Conservation (phyloP, 208 protist species). For the Crithidia expoeki region DNA sequence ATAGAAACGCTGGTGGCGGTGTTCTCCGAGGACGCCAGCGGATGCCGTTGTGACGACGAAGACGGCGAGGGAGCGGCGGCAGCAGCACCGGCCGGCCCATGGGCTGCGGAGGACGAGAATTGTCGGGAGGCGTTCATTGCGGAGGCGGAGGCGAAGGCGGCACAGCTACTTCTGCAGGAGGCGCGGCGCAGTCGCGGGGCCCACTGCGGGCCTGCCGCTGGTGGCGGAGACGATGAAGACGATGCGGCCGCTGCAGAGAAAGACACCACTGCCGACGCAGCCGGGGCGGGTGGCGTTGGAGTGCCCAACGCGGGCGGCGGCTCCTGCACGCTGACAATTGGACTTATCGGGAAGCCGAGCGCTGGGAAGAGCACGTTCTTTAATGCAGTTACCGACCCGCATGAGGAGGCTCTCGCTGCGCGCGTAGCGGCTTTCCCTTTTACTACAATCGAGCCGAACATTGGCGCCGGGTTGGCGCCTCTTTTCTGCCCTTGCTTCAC, state of each 20-base stretch:
- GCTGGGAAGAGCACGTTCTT: slow-evolving; percentile 95
- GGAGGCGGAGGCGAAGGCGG: slow-evolving; percentile 41
- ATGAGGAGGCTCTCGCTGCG: slow-evolving; percentile 77
- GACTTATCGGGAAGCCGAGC: slow-evolving; percentile 93
- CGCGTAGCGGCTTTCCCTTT: slow-evolving; percentile 93
- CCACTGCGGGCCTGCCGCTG: not conserved
- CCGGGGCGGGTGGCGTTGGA: slow-evolving; percentile 1
- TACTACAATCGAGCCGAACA: slow-evolving; percentile 95
- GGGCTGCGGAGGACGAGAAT: slow-evolving; percentile 51
- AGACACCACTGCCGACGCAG: not conserved
- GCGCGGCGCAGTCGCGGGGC: slow-evolving; percentile 9
- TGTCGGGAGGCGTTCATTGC: slow-evolving; percentile 38
- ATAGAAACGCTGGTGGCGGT: slow-evolving; percentile 37
- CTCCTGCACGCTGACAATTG: slow-evolving; percentile 83
- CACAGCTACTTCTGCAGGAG: slow-evolving; percentile 21
- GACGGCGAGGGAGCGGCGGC: slow-evolving; percentile 9
- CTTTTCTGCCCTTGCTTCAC: slow-evolving; percentile 74
- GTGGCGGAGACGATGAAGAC: slow-evolving; percentile 8
- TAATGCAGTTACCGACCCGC: slow-evolving; percentile 91
- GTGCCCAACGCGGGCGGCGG: slow-evolving; percentile 38
- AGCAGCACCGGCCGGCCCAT: slow-evolving; percentile 8
- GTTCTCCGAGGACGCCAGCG: slow-evolving; percentile 31
- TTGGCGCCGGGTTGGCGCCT: slow-evolving; percentile 60
- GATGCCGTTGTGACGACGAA: not conserved
- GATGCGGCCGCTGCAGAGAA: not conserved